These are phyloP conservation scores for Tulasnella sp. DNA, from an alignment of 768 basidiomycete species.

Conservation along the genomic window DNA sequence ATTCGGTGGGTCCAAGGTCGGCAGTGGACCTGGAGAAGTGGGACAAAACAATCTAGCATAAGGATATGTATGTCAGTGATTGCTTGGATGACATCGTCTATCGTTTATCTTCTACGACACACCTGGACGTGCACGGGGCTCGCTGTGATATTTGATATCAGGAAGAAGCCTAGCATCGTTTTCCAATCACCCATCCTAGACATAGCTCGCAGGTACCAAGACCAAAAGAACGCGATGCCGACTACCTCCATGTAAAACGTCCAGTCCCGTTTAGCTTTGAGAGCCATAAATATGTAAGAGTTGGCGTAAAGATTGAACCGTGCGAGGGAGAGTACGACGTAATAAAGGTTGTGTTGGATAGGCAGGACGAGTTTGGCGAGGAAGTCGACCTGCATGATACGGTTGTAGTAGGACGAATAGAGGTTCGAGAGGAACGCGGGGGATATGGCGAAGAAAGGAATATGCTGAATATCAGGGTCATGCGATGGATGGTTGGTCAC, in stretches of 20 bases:
- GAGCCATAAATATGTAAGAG: slow-evolving; percentile 70
- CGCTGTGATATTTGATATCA: slow-evolving; percentile 76
- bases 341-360: slow-evolving; percentile 87
- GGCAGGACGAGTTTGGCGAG: slow-evolving; percentile 55
- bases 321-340: slow-evolving; percentile 77
- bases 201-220: slow-evolving; percentile 70
- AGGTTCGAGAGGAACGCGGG: slow-evolving; percentile 74
- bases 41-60: slow-evolving; percentile 71
- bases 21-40: slow-evolving; percentile 93
- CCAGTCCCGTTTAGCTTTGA: slow-evolving; percentile 56
- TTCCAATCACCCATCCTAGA: slow-evolving; percentile 61
- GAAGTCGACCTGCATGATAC: slow-evolving; percentile 67
- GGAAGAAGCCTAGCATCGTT: slow-evolving; percentile 57
- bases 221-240: slow-evolving; percentile 76
- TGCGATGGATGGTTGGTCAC: slow-evolving; percentile 97
- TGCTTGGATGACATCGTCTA: not conserved
- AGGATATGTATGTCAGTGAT: not conserved
- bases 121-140: slow-evolving; percentile 95
- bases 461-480: slow-evolving; percentile 48
- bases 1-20: slow-evolving; percentile 83
- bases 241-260: slow-evolving; percentile 66
- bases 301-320: slow-evolving; percentile 91
- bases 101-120: slow-evolving; percentile 19
- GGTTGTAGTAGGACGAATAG: slow-evolving; percentile 92
- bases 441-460: slow-evolving; percentile 93